These are phyloP conservation scores for Drechslera avenae DNA, from an alignment of 2,329 filamentous ascomycete species.

Conservation along the genomic window DNA sequence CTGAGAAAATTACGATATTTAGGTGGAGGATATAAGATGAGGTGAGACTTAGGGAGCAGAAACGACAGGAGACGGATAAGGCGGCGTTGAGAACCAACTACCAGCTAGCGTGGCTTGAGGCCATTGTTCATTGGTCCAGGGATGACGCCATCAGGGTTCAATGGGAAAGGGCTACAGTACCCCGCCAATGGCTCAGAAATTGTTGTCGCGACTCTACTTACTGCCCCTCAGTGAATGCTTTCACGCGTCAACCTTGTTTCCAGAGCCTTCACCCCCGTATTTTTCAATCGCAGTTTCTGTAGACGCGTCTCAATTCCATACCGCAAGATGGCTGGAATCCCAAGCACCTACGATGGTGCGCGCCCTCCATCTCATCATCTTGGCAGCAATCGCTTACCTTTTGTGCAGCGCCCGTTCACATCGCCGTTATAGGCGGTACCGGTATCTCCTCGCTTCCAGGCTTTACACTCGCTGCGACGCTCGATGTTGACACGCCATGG, in stretches of 20 bases:
- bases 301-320: constrained; percentile 31
- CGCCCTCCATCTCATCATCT: background rate
- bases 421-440: constrained; percentile 70
- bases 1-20: background rate
- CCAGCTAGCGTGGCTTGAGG: background rate
- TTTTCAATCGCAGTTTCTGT: background rate
- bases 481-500: constrained; percentile 86
- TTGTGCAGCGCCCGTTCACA: constrained; percentile 53
- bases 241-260: constrained; percentile 12
- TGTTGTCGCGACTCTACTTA: constrained; percentile 18
- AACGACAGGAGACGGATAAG: background rate
- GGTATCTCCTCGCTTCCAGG: constrained; percentile 85
- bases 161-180: constrained; percentile 17
- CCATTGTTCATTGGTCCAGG: constrained; percentile 15
- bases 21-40: background rate
- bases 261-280: background rate
- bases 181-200: constrained; percentile 27
- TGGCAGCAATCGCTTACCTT: constrained; percentile 9
- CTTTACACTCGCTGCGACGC: constrained; percentile 80
- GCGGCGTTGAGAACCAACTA: background rate
- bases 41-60: background rate
- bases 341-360: constrained; percentile 40
- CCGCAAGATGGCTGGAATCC: constrained; percentile 43
- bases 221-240: constrained; percentile 25
- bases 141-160: constrained; percentile 32